phyloP scores from a whole-genome alignment of 1,284 basidiomycete species.

The Rhodofomes roseus region DNA sequence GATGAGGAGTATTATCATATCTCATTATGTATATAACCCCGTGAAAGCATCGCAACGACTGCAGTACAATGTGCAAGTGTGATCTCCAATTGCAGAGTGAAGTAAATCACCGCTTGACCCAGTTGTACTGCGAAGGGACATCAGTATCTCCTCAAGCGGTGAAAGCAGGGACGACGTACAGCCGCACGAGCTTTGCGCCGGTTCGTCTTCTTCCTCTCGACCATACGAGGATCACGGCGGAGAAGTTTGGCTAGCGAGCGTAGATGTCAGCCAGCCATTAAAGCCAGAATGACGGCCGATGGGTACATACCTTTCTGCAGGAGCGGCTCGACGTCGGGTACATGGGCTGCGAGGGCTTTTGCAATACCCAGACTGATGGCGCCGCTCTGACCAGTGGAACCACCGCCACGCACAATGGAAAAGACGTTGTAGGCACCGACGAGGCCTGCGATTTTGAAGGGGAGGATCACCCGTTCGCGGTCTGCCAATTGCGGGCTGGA shows the following conservation, averaged over 20 bases:
- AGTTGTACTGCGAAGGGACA: conserved; percentile 61
- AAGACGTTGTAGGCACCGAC: conserved; percentile 94
- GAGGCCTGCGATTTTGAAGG: conserved; percentile 82
- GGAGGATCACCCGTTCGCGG: conserved; percentile 78
- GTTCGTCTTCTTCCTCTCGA: conserved; percentile 97
- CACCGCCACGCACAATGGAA: conserved; percentile 84
- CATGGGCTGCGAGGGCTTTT: conserved; percentile 74
- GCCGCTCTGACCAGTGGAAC: conserved; percentile 87
- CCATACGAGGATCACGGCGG: conserved; percentile 93
- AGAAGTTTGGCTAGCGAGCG: conserved; percentile 72
- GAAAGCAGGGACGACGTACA: conserved; percentile 37
- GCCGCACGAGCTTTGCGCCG: conserved; percentile 88
- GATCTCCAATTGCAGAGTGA: no score
- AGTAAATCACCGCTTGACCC: conserved; percentile 85
- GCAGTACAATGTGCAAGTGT: neutral
- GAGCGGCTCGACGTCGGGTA: conserved; percentile 59
- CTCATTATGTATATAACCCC: no score
- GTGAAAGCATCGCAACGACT: neutral
- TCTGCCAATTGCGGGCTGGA: conserved; percentile 57
- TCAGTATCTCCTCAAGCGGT: neutral
- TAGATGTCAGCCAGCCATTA: neutral
- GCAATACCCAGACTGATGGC: conserved; percentile 85
- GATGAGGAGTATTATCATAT: no score
- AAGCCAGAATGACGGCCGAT: no score
- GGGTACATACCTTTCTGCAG: conserved; percentile 64